Evolutionary conservation across 192 early-diverging fungal species (phyloP).

Genomic region (Backusella liffmaniae): DNA sequence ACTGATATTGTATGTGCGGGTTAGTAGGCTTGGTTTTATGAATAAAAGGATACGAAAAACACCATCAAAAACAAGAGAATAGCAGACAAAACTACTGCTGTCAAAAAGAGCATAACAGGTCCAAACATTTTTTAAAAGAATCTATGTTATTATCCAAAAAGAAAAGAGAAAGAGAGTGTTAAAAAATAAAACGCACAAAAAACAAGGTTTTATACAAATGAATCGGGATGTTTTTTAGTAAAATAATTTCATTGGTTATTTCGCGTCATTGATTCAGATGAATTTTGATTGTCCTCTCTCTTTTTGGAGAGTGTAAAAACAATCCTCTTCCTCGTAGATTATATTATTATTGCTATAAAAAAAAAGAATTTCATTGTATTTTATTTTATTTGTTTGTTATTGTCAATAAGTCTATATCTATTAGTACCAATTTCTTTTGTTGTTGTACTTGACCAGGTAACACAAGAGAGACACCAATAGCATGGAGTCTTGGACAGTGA

Average conservation of each 20-base stretch:
- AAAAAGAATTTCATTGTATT: no score
- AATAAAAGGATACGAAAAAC: conserved; percentile 70
- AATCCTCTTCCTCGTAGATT: neutral
- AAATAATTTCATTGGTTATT: neutral
- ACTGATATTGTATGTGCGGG: neutral
- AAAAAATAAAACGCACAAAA: no score
- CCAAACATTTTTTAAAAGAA: conserved; percentile 40
- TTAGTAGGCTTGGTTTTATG: neutral
- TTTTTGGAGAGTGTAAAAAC: neutral
- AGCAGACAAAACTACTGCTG: conserved; percentile 85
- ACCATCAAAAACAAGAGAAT: conserved; percentile 89
- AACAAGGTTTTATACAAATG: no score
- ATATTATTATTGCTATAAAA: neutral
- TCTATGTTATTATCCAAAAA: neutral
- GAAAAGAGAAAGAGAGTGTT: no score
- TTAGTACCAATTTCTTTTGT: neutral
- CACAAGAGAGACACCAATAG: neutral
- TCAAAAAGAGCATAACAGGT: conserved; percentile 74
- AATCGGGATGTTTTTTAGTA: neutral
- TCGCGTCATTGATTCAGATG: neutral
- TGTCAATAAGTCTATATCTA: neutral
- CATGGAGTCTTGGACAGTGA: neutral
- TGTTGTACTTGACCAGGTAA: neutral
- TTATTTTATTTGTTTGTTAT: neutral
- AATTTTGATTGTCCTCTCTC: neutral